Evolutionary conservation across 2,329 filamentous ascomycete species (phyloP), one percentile per base, ranked within the genome.

Genomic region (Fusarium marasasianum): DNA sequence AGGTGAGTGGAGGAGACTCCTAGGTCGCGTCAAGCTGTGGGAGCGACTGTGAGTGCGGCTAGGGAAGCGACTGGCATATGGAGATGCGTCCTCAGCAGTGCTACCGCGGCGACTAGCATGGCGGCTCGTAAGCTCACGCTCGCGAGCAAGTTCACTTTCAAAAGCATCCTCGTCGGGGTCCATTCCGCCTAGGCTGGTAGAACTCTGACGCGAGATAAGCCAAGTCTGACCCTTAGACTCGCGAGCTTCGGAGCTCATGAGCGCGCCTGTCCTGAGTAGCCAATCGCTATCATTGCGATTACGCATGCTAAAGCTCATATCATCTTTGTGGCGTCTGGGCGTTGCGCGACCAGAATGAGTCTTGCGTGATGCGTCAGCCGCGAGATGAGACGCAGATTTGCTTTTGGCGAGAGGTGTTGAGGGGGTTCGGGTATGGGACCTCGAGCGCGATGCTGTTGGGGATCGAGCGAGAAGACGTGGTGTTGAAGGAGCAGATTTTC

Each of bases 191-290:
- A 92, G 84, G 77, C 88, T 91, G 14, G 90, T 92, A 4, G 90
- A 91, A 79, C 90, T 91, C 62, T 88, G 89, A 53, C 90, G 86
- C 31, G 90, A 89, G n/a, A 89, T 84, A 26, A 93, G 86, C 91
- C 91, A 93, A 20, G 88, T 83, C 80, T 93, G 91, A 20, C 91
- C 91, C 81, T 93, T 93, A 77, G 85, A 91, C 78, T 93, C 91
- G 64, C 91, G 85, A 24, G 90, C 85, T 78, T 91, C 89, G 58
- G 86, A 87, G 64, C 88, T 88, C 75, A 93, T 88, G 53, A 91
- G 79, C 12, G 90, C 90, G 53, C 91, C 91, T 2, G 90, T 87
- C 37, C 91, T 87, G 31, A 91, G 84, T 51, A 93, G 82, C 91
- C 91, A 93, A 81, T 92, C 91, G 64, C 87, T 89, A 75, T 91